Base-by-base conservation (phyloP, 495 filamentous ascomycete genomes). In the Xylaria nigripes region DNA sequence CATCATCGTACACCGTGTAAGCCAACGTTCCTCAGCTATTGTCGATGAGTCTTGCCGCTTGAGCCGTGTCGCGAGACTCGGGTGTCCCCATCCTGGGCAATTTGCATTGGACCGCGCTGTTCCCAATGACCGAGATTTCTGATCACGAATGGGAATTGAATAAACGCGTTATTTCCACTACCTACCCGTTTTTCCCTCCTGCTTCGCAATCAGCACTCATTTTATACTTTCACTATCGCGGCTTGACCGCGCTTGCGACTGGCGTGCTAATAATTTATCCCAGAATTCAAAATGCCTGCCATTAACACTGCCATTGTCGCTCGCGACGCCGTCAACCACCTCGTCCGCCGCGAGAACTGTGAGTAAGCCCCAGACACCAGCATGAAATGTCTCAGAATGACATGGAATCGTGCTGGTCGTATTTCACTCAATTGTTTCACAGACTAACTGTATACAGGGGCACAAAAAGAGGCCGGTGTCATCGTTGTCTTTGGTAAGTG, bases 331-430 rank as follows among this genome's bases (percentile, higher is more conserved):
- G 38, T 73, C 53, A 46, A 62, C 59, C 65, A 71, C 48, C 59
- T 83, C 60, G 64, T 65, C 56, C 78, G 72, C 61, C 79, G 80
- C 50, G 59, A 62, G 47, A 80, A 76, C 70, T 84, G 54, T 57
- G 24, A 57, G 54, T 34, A 72, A 68, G 66, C 77, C 34, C 30
- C 6, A 3, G 12, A 15, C 18, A 16, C 49, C 25, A 29, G 44
- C n/a, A 10, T 9, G 21, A 43, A 23, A 3, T 19, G 6, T n/a
- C 12, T 45, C 51, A 6, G 16, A 40, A 7, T 13, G 7, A 0
- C 9, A 7, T 21, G 40, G 44, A 25, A 29, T 41, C n/a, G 18
- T 27, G 24, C 24, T 47, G 12, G 53, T 15, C 15, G 13, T n/a
- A n/a, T n/a, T 38, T 6, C 10, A 19, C 3, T 8, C 10, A 34